These are phyloP conservation scores for Udeniomyces megalosporus DNA, from an alignment of 768 basidiomycete species.

Conservation along the genomic window DNA sequence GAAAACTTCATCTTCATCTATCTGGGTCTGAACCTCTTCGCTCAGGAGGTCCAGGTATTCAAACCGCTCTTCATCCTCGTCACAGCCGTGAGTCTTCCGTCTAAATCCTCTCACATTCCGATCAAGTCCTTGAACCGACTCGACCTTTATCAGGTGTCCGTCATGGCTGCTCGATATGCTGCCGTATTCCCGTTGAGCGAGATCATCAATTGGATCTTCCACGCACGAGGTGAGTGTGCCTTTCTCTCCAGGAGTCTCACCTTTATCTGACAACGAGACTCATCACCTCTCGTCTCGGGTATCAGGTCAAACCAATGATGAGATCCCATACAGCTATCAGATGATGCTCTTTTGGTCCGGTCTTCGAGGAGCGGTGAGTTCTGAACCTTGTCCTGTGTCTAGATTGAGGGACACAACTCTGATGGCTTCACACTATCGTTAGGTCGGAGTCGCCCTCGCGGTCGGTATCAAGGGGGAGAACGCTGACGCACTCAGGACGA, in stretches of 20 bases:
- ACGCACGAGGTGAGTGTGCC: conserved; percentile 58
- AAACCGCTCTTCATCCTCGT: conserved; percentile 91
- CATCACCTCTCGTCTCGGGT: too few relatives aligned
- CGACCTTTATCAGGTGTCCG: conserved; percentile 42
- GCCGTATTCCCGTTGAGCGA: conserved; percentile 93
- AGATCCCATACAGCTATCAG: conserved; percentile 91
- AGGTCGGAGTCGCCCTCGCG: conserved; percentile 80
- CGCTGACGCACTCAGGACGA: conserved; percentile 75
- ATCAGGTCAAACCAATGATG: conserved; percentile 38
- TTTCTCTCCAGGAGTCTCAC: too few relatives aligned
- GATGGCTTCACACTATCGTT: too few relatives aligned
- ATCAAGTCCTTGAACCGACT: not conserved
- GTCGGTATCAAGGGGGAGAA: conserved; percentile 90
- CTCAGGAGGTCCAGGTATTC: conserved; percentile 55
- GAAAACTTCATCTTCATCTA: conserved; percentile 99
- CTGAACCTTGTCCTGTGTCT: too few relatives aligned
- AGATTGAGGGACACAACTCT: too few relatives aligned
- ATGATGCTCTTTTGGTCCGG: conserved; percentile 99
- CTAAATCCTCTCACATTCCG: too few relatives aligned
- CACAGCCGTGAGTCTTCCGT: conserved; percentile 41
- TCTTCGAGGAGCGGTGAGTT: conserved; percentile 59
- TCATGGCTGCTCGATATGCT: conserved; percentile 84
- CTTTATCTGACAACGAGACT: too few relatives aligned
- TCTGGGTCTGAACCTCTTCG: conserved; percentile 87
- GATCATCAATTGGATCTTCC: conserved; percentile 81